phyloP scores from a whole-genome alignment of 192 early-diverging fungal genomes.

The Entomortierella parvispora region DNA sequence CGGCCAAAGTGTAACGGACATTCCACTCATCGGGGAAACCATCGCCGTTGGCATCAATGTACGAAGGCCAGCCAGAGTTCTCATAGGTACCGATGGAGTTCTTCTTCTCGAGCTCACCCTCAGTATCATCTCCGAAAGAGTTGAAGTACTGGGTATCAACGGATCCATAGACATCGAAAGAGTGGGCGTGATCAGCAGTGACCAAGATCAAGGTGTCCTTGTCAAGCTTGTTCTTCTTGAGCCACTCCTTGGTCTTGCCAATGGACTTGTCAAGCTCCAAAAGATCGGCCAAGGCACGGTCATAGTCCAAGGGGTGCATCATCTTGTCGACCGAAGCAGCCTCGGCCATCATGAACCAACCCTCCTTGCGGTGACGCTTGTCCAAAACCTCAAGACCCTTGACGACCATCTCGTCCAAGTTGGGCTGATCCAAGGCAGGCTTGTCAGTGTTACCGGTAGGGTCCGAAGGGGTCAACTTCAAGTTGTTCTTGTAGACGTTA shows the following conservation, averaged over 20 bases:
- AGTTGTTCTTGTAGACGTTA: slow-evolving; percentile 63
- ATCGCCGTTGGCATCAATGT: slow-evolving; percentile 56
- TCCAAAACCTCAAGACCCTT: slow-evolving; percentile 70
- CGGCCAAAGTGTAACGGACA: slow-evolving; percentile 53
- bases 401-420: slow-evolving; percentile 65
- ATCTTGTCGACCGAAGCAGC: slow-evolving; percentile 72
- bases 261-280: slow-evolving; percentile 71
- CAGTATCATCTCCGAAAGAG: slow-evolving; percentile 39
- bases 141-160: slow-evolving; percentile 68
- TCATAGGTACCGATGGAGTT: slow-evolving; percentile 61
- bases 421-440: slow-evolving; percentile 66
- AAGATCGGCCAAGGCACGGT: slow-evolving; percentile 71
- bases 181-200: slow-evolving; percentile 73
- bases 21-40: slow-evolving; percentile 62
- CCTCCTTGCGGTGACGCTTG: slow-evolving; percentile 65
- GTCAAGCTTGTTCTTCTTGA: slow-evolving; percentile 57
- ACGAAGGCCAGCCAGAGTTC: slow-evolving; percentile 61
- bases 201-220: slow-evolving; percentile 69
- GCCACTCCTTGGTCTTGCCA: slow-evolving; percentile 63
- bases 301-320: slow-evolving; percentile 70
- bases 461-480: slow-evolving; percentile 49
- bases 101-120: slow-evolving; percentile 53
- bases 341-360: slow-evolving; percentile 74
- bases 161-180: slow-evolving; percentile 71
- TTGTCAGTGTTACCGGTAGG: slow-evolving; percentile 55